Conservation (phyloP, 2,329 filamentous ascomycete genomes). For the Aschersonia sp. region DNA sequence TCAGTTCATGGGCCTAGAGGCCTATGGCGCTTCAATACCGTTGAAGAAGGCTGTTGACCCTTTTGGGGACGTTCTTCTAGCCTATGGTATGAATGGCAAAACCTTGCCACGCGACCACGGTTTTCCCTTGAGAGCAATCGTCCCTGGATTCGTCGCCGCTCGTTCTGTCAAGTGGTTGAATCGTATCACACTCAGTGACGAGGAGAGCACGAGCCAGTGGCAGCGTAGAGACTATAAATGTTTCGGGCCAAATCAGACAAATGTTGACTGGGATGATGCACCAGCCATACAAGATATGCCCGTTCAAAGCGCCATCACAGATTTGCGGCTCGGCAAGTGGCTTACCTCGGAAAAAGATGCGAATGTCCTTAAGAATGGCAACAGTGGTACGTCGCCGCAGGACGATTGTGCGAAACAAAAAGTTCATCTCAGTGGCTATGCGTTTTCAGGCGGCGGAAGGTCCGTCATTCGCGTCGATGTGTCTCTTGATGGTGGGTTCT, state of each 20-base stretch:
- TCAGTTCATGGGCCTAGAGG: slow-evolving; percentile 44
- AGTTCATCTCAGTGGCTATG: slow-evolving; percentile 43
- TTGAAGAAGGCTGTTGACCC: slow-evolving; percentile 43
- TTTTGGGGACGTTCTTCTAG: slow-evolving; percentile 49
- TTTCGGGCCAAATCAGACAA: slow-evolving; percentile 48
- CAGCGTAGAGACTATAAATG: slow-evolving; percentile 55
- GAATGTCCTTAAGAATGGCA: neutral
- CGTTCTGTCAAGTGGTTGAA: slow-evolving; percentile 57
- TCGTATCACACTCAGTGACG: slow-evolving; percentile 47
- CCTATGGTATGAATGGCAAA: slow-evolving; percentile 53
- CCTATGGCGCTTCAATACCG: slow-evolving; percentile 48
- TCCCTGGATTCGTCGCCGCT: slow-evolving; percentile 53
- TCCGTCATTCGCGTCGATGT: slow-evolving; percentile 54
- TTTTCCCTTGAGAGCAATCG: slow-evolving; percentile 46
- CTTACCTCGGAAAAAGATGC: neutral
- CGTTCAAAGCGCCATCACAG: slow-evolving; percentile 52
- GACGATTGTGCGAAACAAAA: slow-evolving; percentile 7
- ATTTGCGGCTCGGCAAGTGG: slow-evolving; percentile 27
- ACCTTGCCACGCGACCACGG: slow-evolving; percentile 51
- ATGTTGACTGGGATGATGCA: slow-evolving; percentile 47
- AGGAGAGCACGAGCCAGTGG: slow-evolving; percentile 53
- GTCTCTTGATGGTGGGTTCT: slow-evolving; percentile 45
- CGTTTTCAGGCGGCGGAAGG: slow-evolving; percentile 53
- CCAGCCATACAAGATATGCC: slow-evolving; percentile 55
- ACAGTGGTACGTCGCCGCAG: neutral